These are phyloP conservation scores for Persicaria maculosa DNA, from an alignment of 148 eudicot species.

Conservation along the genomic window DNA sequence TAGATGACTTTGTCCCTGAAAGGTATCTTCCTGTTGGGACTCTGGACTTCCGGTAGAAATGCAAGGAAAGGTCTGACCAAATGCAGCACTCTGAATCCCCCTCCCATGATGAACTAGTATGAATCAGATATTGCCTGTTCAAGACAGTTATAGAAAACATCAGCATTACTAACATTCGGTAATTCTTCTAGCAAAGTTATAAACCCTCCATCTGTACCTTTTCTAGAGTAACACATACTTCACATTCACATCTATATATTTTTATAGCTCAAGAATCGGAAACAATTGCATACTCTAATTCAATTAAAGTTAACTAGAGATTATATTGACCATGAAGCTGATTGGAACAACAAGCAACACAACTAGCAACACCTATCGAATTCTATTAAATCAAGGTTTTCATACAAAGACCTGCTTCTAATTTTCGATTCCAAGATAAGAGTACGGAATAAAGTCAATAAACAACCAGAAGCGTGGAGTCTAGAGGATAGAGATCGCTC, in stretches of 20 bases:
- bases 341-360: not conserved
- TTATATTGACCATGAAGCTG: not conserved
- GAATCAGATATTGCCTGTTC: conserved; percentile 22
- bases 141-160: not conserved
- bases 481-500: too few relatives aligned
- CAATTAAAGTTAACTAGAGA: not conserved
- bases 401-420: not conserved
- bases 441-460: not conserved
- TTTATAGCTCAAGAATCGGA: not conserved
- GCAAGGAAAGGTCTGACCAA: conserved; percentile 76
- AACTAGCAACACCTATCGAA: not conserved
- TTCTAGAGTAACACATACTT: too few relatives aligned
- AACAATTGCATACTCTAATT: not conserved
- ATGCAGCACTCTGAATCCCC: conserved; percentile 78
- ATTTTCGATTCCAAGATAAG: too few relatives aligned
- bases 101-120: conserved; percentile 47
- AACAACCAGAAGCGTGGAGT: not conserved
- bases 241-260: not conserved
- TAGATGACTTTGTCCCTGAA: conserved; percentile 85
- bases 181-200: not conserved
- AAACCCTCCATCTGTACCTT: too few relatives aligned
- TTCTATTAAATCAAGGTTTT: not conserved
- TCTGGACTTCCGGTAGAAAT: conserved; percentile 74
- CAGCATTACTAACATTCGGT: not conserved
- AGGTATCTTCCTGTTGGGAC: conserved; percentile 67